Evolutionary conservation across 805 yeast species (phyloP), one percentile per base, ranked within the genome.

Genomic region (Ogataea pini): DNA sequence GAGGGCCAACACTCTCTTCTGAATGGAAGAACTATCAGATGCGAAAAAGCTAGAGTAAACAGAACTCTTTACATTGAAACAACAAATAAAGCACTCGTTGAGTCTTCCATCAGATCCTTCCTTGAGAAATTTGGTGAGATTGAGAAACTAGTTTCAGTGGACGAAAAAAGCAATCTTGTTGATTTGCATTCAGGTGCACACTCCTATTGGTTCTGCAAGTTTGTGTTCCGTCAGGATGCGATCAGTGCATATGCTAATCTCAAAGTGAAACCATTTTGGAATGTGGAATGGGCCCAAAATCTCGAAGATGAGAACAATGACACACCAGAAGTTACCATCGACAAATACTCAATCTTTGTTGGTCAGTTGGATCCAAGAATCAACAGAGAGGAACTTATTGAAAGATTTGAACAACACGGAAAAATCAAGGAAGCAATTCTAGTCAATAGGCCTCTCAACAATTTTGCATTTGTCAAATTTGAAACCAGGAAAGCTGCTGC

Each of bases 31-130:
- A 72, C 80, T 3, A 79, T 92, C 37, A 77, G 97, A 47, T 88
- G 96, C 68, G 97, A 92, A 68, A 83, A 83, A 16, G 98, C 98
- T 0, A 83, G 86, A 60, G 96, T 91, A 39, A 92, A 91, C 67
- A 76, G 97, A 54, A 91, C 97, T 12, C 71, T 92, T 36, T 86
- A 80, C 62, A 64, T 89, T 38, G 62, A 62, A 47, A 67, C 82
- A 1, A 65, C 72, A 4, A 52, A 57, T 9, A 48, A 52, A 12
- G 63, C 59, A 1, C 28, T 65, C 24, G 37, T 46, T 7, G 59
- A 58, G 38, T 43, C 51, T 4, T 65, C 69, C 5, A 67, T 86
- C 20, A 64, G 61, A 36, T 60, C 62, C 1, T 55, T 72, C 20
- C 65, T 85, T 44, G 61, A 67, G 5, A 63, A 72, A 36, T 89